Conservation (phyloP, 306 rosid genomes). For the Vigna angularis region DNA sequence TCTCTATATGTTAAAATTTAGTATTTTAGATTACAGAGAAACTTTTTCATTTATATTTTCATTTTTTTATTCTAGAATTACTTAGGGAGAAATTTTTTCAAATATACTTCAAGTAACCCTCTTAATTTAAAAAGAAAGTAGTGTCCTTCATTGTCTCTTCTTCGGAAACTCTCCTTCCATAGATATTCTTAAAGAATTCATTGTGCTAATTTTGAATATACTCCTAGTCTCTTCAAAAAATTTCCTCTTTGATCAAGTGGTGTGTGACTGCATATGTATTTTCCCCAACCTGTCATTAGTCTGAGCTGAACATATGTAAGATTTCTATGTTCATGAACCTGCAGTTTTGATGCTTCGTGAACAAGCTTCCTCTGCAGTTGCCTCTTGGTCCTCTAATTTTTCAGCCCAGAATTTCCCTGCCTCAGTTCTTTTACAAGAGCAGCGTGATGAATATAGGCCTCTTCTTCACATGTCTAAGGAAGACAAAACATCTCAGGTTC, state of each 20-base stretch:
- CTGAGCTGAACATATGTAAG: slow-evolving; percentile 36
- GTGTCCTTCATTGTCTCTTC: neutral
- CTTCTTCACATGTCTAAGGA: slow-evolving; percentile 61
- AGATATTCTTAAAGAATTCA: slow-evolving; percentile 8
- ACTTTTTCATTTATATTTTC: no score
- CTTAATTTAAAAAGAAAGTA: neutral
- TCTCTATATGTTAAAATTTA: no score
- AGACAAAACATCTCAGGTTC: slow-evolving; percentile 74
- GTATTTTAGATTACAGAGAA: no score
- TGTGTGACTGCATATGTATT: neutral
- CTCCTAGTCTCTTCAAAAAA: neutral
- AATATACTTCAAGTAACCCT: neutral
- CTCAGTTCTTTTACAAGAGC: slow-evolving; percentile 82
- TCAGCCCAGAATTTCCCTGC: slow-evolving; percentile 67
- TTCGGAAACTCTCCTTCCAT: neutral
- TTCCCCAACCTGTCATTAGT: neutral
- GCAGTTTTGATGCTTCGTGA: slow-evolving; percentile 69
- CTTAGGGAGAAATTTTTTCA: no score
- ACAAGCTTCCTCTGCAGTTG: slow-evolving; percentile 58
- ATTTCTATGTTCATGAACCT: slow-evolving; percentile 37
- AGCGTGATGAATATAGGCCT: slow-evolving; percentile 73
- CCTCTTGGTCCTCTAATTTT: slow-evolving; percentile 58
- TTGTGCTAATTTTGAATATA: no score
- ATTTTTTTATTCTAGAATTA: no score
- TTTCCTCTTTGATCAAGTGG: neutral